These are phyloP conservation scores for Chlorella sp. DNA, from an alignment of 139 green algal genomes.

Conservation along the genomic window DNA sequence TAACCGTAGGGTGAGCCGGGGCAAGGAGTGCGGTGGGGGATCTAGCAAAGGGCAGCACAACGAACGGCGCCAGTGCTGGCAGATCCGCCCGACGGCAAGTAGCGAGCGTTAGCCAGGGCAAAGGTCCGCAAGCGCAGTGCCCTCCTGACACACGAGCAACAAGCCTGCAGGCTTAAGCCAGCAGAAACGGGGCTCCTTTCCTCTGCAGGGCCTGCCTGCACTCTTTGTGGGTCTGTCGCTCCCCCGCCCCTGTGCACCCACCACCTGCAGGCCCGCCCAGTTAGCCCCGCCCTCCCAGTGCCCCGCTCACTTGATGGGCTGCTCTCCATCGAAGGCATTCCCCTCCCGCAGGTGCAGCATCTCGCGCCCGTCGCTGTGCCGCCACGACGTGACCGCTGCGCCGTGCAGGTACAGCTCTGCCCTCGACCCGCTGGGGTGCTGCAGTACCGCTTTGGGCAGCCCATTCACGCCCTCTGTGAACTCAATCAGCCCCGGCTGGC, in stretches of 20 bases:
- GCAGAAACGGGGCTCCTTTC: not conserved
- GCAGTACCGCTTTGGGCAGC: conserved; percentile 43
- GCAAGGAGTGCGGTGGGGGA: not conserved
- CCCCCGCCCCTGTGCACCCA: not conserved
- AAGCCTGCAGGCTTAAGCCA: not conserved
- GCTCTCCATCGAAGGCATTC: conserved; percentile 41
- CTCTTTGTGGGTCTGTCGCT: no score
- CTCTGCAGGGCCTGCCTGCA: not conserved
- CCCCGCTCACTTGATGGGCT: conserved; percentile 38
- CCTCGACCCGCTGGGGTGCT: conserved; percentile 46
- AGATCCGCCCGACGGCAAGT: no score
- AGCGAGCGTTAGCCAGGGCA: no score
- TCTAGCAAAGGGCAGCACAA: no score
- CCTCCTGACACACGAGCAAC: no score
- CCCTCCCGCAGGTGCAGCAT: conserved; percentile 44
- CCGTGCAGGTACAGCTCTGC: conserved; percentile 55
- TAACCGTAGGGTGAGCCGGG: not conserved
- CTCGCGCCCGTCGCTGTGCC: conserved; percentile 39
- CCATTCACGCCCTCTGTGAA: conserved; percentile 25
- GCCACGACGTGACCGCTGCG: conserved; percentile 47
- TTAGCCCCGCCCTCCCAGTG: not conserved
- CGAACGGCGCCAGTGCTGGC: no score
- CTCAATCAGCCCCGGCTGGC: conserved; percentile 33
- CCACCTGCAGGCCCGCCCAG: not conserved
- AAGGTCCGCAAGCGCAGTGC: no score